Evolutionary conservation across 495 filamentous ascomycete genomes (phyloP).

Genomic region (Aspergillus incahuasiensis): DNA sequence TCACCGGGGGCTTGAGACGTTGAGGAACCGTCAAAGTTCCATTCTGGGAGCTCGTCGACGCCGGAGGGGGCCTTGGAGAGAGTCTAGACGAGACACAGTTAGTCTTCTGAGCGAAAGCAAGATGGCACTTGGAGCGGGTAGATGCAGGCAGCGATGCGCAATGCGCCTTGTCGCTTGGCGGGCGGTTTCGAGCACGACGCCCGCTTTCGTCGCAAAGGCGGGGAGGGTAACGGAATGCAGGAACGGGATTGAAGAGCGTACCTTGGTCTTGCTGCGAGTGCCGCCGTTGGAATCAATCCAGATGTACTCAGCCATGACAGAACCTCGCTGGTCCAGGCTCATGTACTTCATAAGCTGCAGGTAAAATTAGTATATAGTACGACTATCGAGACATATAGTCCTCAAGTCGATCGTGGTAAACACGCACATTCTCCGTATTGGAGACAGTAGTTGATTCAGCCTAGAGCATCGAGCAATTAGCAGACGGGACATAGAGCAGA

Average conservation of each 20-base stretch:
- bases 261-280: slow-evolving; percentile 86
- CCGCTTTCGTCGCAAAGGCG: neutral
- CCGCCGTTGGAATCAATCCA: slow-evolving; percentile 85
- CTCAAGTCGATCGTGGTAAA: slow-evolving; percentile 13
- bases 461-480: slow-evolving; percentile 21
- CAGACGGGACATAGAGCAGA: no score
- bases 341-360: slow-evolving; percentile 87
- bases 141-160: slow-evolving; percentile 24
- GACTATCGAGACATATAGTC: slow-evolving; percentile 9
- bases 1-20: slow-evolving; percentile 91
- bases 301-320: slow-evolving; percentile 88
- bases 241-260: slow-evolving; percentile 40
- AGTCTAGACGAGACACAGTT: slow-evolving; percentile 53
- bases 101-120: slow-evolving; percentile 11
- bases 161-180: slow-evolving; percentile 2
- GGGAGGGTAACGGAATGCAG: neutral
- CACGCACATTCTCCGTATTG: slow-evolving; percentile 67
- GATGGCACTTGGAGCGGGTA: slow-evolving; percentile 34
- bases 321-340: slow-evolving; percentile 81
- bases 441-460: slow-evolving; percentile 56
- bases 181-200: neutral
- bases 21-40: slow-evolving; percentile 99
- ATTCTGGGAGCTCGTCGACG: slow-evolving; percentile 86
- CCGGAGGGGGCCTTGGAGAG: slow-evolving; percentile 58
- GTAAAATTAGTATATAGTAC: slow-evolving; percentile 40